These are phyloP conservation scores for Fusarium bactridioides DNA, from an alignment of 2,329 filamentous ascomycete species.

Conservation along the genomic window DNA sequence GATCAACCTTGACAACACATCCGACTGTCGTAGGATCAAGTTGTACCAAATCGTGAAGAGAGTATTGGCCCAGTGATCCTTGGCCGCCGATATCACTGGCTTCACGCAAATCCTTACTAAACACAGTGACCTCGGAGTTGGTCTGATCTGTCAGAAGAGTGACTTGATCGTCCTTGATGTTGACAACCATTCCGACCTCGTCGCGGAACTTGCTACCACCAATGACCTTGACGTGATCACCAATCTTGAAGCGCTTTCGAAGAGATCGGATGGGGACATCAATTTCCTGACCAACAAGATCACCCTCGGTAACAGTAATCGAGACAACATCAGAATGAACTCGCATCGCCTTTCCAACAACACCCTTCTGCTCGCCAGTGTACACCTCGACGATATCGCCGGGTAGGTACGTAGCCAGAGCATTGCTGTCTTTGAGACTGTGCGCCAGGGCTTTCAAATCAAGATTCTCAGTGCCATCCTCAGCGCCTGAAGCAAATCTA, in stretches of 20 bases:
- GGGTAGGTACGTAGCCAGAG: slow-evolving; percentile 84
- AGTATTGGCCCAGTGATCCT: slow-evolving; percentile 84
- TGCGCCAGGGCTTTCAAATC: slow-evolving; percentile 91
- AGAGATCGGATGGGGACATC: slow-evolving; percentile 93
- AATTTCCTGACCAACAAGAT: slow-evolving; percentile 81
- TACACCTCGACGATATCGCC: slow-evolving; percentile 98
- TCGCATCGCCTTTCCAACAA: slow-evolving; percentile 83
- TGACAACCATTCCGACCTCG: slow-evolving; percentile 96
- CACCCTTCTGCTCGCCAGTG: slow-evolving; percentile 91
- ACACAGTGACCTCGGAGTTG: slow-evolving; percentile 94
- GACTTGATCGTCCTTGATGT: slow-evolving; percentile 89
- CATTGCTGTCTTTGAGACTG: slow-evolving; percentile 84
- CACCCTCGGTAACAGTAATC: slow-evolving; percentile 83
- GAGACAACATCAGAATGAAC: slow-evolving; percentile 94
- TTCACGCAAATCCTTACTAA: slow-evolving; percentile 94
- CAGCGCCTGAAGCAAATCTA: slow-evolving; percentile 86
- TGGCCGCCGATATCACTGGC: slow-evolving; percentile 91
- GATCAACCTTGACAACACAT: slow-evolving; percentile 93
- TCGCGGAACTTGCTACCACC: slow-evolving; percentile 93
- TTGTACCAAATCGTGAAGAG: slow-evolving; percentile 92
- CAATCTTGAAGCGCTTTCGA: slow-evolving; percentile 89
- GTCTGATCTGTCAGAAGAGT: slow-evolving; percentile 93
- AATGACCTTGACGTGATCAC: slow-evolving; percentile 98
- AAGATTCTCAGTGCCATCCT: slow-evolving; percentile 92
- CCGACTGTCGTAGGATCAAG: slow-evolving; percentile 92